Conservation (phyloP, 2,329 filamentous ascomycete species). For the Colletotrichum sp. region DNA sequence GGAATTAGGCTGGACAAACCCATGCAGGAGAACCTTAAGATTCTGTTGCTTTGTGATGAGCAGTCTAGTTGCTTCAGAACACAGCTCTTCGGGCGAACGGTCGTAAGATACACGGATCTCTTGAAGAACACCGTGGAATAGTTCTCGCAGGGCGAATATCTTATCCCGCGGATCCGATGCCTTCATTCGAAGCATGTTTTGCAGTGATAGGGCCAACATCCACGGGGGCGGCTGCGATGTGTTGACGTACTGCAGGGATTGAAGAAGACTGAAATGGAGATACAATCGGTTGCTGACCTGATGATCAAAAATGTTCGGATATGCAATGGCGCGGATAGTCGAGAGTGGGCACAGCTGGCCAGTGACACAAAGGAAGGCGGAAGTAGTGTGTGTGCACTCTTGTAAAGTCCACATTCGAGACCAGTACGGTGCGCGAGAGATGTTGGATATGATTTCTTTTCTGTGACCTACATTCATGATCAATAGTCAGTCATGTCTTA, state of each 20-base stretch:
- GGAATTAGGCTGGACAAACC: not conserved
- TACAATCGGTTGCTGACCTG: not conserved
- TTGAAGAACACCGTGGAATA: not conserved
- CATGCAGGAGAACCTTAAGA: not conserved
- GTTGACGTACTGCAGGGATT: not conserved
- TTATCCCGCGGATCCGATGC: not conserved
- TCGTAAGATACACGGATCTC: not conserved
- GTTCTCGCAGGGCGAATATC: not conserved
- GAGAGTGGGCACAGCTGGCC: not conserved
- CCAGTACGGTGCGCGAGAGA: not conserved
- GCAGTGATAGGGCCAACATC: not conserved
- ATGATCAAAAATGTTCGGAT: not conserved
- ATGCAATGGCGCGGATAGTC: not conserved
- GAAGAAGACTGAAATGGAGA: not conserved
- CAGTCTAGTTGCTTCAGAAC: not conserved
- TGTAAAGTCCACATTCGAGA: not conserved
- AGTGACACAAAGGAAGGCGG: not conserved
- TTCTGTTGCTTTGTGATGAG: not conserved
- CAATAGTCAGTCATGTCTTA: not conserved
- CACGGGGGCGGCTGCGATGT: not conserved
- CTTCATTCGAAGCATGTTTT: not conserved
- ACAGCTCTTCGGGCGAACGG: not conserved
- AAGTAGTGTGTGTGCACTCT: not conserved
- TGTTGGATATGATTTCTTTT: not conserved
- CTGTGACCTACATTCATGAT: not conserved